A percentile compares a stretch with the other conserved stretches of the same genome.
These are phyloP conservation scores for Plasmodium yoelii DNA, from an alignment of 169 alveolate genomes.

Conservation along the genomic window DNA sequence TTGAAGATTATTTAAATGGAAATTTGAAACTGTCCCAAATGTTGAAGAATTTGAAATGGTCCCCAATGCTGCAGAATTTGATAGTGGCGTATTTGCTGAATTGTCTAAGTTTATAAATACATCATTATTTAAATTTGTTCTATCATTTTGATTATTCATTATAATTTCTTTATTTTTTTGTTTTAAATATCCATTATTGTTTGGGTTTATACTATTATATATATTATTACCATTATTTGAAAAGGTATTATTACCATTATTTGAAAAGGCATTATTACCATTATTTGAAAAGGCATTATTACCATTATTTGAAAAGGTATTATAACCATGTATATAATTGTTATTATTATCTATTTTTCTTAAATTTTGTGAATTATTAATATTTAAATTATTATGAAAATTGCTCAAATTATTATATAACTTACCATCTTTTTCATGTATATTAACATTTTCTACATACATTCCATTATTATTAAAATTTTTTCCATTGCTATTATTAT, in stretches of 20 bases:
- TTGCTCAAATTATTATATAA: not conserved
- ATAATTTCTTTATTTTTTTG: slow-evolving; percentile 2
- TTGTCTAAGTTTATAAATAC: slow-evolving; percentile 4
- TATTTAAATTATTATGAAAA: not conserved
- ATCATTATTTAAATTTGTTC: slow-evolving; percentile 20
- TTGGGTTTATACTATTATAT: not conserved
- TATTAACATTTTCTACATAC: not conserved
- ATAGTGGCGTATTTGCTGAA: not conserved
- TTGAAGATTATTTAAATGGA: not conserved
- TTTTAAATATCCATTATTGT: not conserved
- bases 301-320: not conserved
- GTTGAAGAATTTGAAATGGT: too few species aligned
- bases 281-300: not conserved
- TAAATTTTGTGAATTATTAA: not conserved
- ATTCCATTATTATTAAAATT: not conserved
- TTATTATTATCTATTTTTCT: not conserved
- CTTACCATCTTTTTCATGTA: not conserved
- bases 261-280: not conserved
- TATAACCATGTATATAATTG: not conserved
- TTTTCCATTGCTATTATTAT: not conserved
- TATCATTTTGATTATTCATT: slow-evolving; percentile 12
- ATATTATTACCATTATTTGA: not conserved
- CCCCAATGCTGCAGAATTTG: not conserved
- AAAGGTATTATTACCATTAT: not conserved
- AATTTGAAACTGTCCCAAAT: too few species aligned